phyloP scores from a whole-genome alignment of 768 basidiomycete species.

The Basidioascus undulatus region DNA sequence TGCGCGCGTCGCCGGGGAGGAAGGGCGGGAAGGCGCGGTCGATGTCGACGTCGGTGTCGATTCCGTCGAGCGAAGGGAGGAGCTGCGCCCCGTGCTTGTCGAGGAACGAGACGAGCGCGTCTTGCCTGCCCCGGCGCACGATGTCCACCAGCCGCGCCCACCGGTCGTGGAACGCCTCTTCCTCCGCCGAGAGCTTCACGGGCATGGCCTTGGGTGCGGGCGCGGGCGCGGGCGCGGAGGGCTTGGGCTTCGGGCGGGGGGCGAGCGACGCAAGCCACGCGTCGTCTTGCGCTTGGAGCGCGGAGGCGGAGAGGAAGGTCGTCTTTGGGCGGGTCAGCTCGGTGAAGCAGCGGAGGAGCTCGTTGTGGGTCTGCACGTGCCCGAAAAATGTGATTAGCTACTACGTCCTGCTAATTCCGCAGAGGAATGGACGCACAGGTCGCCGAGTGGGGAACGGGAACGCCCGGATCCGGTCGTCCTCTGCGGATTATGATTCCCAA shows the following conservation, averaged over 20 bases:
- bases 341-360: slow-evolving; percentile 58
- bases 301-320: slow-evolving; percentile 65
- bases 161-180: slow-evolving; percentile 51
- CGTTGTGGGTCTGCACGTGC: slow-evolving; percentile 50
- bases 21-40: slow-evolving; percentile 36
- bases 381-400: neutral
- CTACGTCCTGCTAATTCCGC: neutral
- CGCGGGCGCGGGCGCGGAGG: slow-evolving; percentile 14
- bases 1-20: slow-evolving; percentile 33
- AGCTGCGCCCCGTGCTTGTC: slow-evolving; percentile 33
- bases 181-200: slow-evolving; percentile 49
- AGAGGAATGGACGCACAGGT: slow-evolving; percentile 36
- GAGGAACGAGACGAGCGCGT: slow-evolving; percentile 57
- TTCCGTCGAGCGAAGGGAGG: neutral
- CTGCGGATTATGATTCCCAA: too few relatives aligned
- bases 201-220: slow-evolving; percentile 11
- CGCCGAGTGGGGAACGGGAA: slow-evolving; percentile 93
- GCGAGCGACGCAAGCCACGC: slow-evolving; percentile 59
- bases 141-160: slow-evolving; percentile 74
- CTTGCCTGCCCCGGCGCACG: slow-evolving; percentile 60
- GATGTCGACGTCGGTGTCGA: slow-evolving; percentile 15
- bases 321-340: slow-evolving; percentile 68
- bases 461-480: slow-evolving; percentile 54
- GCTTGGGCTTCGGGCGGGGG: slow-evolving; percentile 45
- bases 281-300: slow-evolving; percentile 62